Conservation (phyloP, 495 filamentous ascomycete genomes). For the Niebla homalea region DNA sequence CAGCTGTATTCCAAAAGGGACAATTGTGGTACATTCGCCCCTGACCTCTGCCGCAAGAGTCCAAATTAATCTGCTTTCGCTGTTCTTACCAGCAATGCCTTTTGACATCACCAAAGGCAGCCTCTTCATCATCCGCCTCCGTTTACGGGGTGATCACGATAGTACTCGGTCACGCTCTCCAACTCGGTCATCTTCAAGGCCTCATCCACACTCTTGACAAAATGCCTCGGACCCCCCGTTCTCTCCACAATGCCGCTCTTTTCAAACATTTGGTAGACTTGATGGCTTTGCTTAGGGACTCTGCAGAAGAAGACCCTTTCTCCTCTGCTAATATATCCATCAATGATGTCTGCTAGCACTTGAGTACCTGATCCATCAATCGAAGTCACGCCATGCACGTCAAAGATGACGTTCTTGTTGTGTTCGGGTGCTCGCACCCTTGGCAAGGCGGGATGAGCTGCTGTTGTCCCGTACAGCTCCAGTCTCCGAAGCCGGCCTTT, state of each 20-base stretch:
- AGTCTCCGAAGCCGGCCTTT: conserved; percentile 70
- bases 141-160: conserved; percentile 10
- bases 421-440: conserved; percentile 55
- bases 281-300: conserved; percentile 44
- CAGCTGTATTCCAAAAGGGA: no score
- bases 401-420: conserved; percentile 87
- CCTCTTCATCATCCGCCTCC: background rate
- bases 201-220: conserved; percentile 71
- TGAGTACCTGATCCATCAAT: conserved; percentile 89
- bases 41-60: no score
- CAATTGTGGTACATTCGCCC: no score
- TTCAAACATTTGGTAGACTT: conserved; percentile 61
- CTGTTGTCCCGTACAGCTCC: conserved; percentile 75
- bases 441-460: conserved; percentile 76
- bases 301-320: conserved; percentile 83
- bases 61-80: no score
- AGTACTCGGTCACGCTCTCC: conserved; percentile 28
- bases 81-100: no score
- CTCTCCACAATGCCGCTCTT: conserved; percentile 71
- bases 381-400: conserved; percentile 86
- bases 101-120: no score
- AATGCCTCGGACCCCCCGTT: conserved; percentile 60
- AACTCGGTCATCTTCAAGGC: conserved; percentile 68
- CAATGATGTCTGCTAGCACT: conserved; percentile 80
- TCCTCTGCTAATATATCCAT: conserved; percentile 54